Percentiles rank a stretch among this genome's conserved stretches.
Conservation (phyloP, 2,329 filamentous ascomycete species). For the Colletotrichum zoysiae region DNA sequence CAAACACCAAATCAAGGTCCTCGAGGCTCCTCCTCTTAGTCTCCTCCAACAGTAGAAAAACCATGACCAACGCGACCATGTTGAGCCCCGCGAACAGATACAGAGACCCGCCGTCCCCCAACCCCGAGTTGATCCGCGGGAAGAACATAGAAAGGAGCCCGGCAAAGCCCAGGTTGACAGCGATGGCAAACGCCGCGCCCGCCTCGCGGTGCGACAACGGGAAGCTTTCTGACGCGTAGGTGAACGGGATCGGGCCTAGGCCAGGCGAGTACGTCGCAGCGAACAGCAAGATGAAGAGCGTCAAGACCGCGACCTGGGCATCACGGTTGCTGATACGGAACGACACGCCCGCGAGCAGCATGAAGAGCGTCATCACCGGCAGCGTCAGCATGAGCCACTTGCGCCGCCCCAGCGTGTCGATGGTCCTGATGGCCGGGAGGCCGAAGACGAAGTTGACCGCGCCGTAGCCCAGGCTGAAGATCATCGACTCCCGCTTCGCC, state of each 20-base stretch:
- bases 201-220: conserved; percentile 63
- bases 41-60: conserved; percentile 60
- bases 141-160: conserved; percentile 60
- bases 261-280: conserved; percentile 57
- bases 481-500: conserved; percentile 45
- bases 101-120: conserved; percentile 53
- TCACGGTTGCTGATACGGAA: conserved; percentile 45
- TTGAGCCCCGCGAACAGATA: conserved; percentile 63
- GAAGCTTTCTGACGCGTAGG: conserved; percentile 64
- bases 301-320: conserved; percentile 49
- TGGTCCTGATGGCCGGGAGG: conserved; percentile 55
- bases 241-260: conserved; percentile 62
- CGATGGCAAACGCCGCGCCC: conserved; percentile 62
- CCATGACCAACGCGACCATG: conserved; percentile 58
- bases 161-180: conserved; percentile 61
- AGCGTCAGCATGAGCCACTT: conserved; percentile 59
- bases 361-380: conserved; percentile 58
- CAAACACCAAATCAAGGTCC: conserved; percentile 56
- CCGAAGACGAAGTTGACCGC: conserved; percentile 58
- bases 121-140: conserved; percentile 47
- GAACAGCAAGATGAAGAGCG: conserved; percentile 57
- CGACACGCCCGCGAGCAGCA: conserved; percentile 54
- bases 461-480: conserved; percentile 52
- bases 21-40: conserved; percentile 56
- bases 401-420: conserved; percentile 57